These are phyloP conservation scores for Bauhinia variegata DNA, from an alignment of 306 rosid species.

Conservation along the genomic window DNA sequence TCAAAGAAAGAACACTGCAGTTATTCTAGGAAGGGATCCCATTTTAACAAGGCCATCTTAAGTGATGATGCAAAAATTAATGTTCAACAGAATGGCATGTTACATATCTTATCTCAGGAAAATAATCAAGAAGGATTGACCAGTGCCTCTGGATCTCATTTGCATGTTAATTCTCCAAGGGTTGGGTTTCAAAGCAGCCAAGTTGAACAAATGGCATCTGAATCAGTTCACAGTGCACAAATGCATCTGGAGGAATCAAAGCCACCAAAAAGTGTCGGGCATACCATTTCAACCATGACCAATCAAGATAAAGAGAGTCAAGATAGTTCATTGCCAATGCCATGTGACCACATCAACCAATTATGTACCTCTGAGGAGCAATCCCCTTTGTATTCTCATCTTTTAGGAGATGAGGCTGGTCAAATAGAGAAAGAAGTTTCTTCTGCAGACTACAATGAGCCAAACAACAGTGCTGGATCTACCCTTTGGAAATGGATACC, in stretches of 20 bases:
- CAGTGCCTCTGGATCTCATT: conserved; percentile 41
- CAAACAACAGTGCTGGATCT: conserved; percentile 50
- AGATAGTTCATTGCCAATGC: conserved; percentile 41
- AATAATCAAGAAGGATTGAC: conserved; percentile 38
- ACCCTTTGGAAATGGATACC: conserved; percentile 78
- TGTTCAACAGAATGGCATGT: conserved; percentile 45
- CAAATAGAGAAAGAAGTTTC: conserved; percentile 53
- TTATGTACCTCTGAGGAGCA: conserved; percentile 46
- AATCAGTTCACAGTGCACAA: conserved; percentile 44
- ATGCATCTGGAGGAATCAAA: conserved; percentile 42
- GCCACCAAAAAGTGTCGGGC: conserved; percentile 31
- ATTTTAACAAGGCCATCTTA: conserved; percentile 40
- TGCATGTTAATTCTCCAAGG: conserved; percentile 32
- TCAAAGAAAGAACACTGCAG: conserved; percentile 48
- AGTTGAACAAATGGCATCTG: conserved; percentile 45
- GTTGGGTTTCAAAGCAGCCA: conserved; percentile 33
- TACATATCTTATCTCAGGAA: conserved; percentile 41
- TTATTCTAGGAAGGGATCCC: conserved; percentile 56
- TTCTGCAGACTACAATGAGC: conserved; percentile 48
- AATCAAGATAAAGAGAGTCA: conserved; percentile 41
- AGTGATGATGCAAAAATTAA: conserved; percentile 42
- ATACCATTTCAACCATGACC: conserved; percentile 31
- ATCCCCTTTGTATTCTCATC: conserved; percentile 47
- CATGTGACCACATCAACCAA: conserved; percentile 36
- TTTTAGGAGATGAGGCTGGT: conserved; percentile 42